Conservation (phyloP, 2,329 filamentous ascomycete species). For the Blastomyces silverae region DNA sequence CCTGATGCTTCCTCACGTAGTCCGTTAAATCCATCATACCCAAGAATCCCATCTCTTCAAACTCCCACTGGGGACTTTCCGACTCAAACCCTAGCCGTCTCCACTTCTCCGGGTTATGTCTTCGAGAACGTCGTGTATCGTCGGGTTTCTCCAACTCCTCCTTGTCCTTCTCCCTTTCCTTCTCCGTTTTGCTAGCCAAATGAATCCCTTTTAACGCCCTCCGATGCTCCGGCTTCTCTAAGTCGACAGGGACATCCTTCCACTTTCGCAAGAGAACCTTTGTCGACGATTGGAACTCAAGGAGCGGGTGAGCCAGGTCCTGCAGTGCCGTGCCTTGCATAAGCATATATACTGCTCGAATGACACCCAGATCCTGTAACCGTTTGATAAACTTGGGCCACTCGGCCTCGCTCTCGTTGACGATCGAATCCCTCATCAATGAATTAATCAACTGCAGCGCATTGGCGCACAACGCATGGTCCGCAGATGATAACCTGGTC, state of each 20-base stretch:
- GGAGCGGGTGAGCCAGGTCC: conserved; percentile 77
- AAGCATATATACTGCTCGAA: conserved; percentile 81
- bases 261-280: conserved; percentile 83
- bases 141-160: conserved; percentile 35
- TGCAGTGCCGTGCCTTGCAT: conserved; percentile 93
- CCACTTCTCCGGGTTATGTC: conserved; percentile 88
- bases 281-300: conserved; percentile 89
- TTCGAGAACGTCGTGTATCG: conserved; percentile 54
- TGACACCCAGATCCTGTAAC: conserved; percentile 85
- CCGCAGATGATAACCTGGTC: conserved; percentile 81
- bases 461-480: conserved; percentile 93
- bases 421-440: conserved; percentile 83
- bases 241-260: conserved; percentile 74
- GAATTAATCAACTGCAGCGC: conserved; percentile 93
- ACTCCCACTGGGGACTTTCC: conserved; percentile 79
- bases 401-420: conserved; percentile 67
- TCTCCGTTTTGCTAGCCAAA: conserved; percentile 68
- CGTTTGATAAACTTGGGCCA: conserved; percentile 95
- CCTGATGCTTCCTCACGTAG: conserved; percentile 85
- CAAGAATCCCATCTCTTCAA: conserved; percentile 76
- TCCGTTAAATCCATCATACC: conserved; percentile 98
- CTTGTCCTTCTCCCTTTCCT: conserved; percentile 36
- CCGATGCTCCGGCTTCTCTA: conserved; percentile 82
- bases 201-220: conserved; percentile 80
- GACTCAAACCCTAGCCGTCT: conserved; percentile 82